Percentiles rank a stretch among this genome's conserved stretches.
Conservation (phyloP, 441 rosid genomes). For the Croton setiger region DNA sequence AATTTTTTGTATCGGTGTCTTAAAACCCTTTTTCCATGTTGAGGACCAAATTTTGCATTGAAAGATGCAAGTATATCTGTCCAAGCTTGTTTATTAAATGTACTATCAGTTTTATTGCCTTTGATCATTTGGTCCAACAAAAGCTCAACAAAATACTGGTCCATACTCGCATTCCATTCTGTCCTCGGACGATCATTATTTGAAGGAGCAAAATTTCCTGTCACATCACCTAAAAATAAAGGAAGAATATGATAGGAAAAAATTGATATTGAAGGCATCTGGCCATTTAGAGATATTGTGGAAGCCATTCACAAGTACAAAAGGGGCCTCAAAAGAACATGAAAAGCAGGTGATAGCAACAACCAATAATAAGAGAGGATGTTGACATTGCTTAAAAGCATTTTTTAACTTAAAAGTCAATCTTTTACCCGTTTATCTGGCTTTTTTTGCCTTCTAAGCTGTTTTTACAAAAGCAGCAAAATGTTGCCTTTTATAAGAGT, state of each 20-base stretch:
- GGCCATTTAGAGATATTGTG: neutral
- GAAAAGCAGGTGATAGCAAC: neutral
- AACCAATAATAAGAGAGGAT: neutral
- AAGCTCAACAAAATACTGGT: slow-evolving; percentile 67
- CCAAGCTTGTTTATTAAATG: slow-evolving; percentile 80
- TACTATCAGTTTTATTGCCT: slow-evolving; percentile 55
- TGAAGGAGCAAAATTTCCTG: slow-evolving; percentile 24
- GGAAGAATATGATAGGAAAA: slow-evolving; percentile 6
- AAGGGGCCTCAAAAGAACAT: neutral
- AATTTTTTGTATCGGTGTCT: slow-evolving; percentile 76
- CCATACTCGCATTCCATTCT: slow-evolving; percentile 78
- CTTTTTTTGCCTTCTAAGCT: no score
- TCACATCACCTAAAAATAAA: slow-evolving; percentile 48
- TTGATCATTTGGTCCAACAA: slow-evolving; percentile 73
- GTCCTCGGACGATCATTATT: slow-evolving; percentile 56
- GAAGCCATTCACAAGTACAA: neutral
- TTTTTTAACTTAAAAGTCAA: no score
- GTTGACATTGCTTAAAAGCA: no score
- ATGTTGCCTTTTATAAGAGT: no score
- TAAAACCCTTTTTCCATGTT: slow-evolving; percentile 71
- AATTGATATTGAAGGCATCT: neutral
- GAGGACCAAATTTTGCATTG: slow-evolving; percentile 62
- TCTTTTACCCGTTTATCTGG: no score
- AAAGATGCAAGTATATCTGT: slow-evolving; percentile 66
- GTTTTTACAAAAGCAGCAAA: no score